A percentile compares a stretch with the other conserved stretches of the same genome.
Evolutionary conservation across 2,329 filamentous ascomycete species (phyloP).

Genomic region (Thelonectria olida): DNA sequence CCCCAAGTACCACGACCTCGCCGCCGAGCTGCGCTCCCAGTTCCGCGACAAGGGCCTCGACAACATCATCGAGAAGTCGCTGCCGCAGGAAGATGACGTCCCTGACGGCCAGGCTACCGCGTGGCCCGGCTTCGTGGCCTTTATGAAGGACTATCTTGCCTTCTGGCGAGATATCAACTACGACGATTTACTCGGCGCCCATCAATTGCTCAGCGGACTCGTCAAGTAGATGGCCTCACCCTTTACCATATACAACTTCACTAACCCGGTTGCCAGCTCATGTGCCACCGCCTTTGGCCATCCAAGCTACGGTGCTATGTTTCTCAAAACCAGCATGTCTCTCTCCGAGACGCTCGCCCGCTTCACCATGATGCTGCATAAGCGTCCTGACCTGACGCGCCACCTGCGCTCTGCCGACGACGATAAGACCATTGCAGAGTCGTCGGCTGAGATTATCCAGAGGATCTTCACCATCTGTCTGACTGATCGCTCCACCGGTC

Average conservation of each 20-base stretch:
- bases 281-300: slow-evolving; percentile 85
- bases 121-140: slow-evolving; percentile 81
- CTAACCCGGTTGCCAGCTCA: slow-evolving; percentile 61
- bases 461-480: slow-evolving; percentile 92
- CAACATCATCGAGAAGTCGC: slow-evolving; percentile 67
- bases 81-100: slow-evolving; percentile 73
- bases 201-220: slow-evolving; percentile 77
- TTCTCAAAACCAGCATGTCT: slow-evolving; percentile 85
- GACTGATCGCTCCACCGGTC: slow-evolving; percentile 77
- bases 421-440: slow-evolving; percentile 81
- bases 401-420: slow-evolving; percentile 71
- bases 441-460: slow-evolving; percentile 87
- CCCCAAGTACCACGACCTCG: slow-evolving; percentile 73
- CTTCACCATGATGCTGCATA: slow-evolving; percentile 85
- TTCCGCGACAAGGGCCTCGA: slow-evolving; percentile 67
- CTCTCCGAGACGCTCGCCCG: slow-evolving; percentile 82
- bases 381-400: slow-evolving; percentile 78
- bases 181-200: slow-evolving; percentile 77
- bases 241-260: neutral
- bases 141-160: slow-evolving; percentile 82
- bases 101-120: slow-evolving; percentile 70
- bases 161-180: slow-evolving; percentile 86
- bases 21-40: slow-evolving; percentile 69
- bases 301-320: slow-evolving; percentile 79
- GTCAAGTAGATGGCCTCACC: slow-evolving; percentile 72